Conservation (phyloP, 345 rosid species). For the Heritiera littoralis region DNA sequence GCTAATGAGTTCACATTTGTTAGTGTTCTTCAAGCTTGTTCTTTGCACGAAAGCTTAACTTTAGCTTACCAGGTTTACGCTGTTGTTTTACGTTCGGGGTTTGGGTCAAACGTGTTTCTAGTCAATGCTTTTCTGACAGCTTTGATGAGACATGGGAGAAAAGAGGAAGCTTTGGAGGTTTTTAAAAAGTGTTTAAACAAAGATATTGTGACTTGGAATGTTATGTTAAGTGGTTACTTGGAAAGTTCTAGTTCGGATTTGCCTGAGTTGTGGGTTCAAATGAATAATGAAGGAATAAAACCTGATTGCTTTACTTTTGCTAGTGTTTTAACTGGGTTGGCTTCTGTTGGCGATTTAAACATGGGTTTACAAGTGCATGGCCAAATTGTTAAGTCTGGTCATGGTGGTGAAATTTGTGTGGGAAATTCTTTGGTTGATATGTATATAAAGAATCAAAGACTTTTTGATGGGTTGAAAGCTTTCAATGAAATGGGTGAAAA, state of each 20-base stretch:
- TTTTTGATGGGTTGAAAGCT: constrained; percentile 40
- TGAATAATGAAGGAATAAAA: constrained; percentile 44
- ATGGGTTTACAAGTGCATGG: constrained; percentile 58
- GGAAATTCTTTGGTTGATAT: constrained; percentile 51
- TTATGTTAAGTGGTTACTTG: constrained; percentile 51
- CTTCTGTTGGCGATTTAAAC: constrained; percentile 34
- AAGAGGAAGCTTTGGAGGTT: constrained; percentile 42
- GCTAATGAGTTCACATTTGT: constrained; percentile 58
- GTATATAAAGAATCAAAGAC: constrained; percentile 42
- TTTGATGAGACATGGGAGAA: constrained; percentile 44
- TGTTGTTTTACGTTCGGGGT: constrained; percentile 39
- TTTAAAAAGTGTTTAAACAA: constrained; percentile 37
- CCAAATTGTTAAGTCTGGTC: constrained; percentile 52
- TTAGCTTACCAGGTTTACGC: constrained; percentile 38
- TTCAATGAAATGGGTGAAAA: constrained; percentile 42
- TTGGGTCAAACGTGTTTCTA: constrained; percentile 42
- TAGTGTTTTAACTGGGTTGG: constrained; percentile 45
- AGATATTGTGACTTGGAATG: constrained; percentile 60
- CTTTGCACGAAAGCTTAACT: constrained; percentile 30
- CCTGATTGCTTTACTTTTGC: constrained; percentile 54
- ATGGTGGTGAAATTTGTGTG: constrained; percentile 44
- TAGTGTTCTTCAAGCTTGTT: constrained; percentile 49
- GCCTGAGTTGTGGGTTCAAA: constrained; percentile 43
- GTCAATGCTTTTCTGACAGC: constrained; percentile 50
- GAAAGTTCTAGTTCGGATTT: constrained; percentile 33